Conservation (phyloP, 352 stramenopile species). For the Phytophthora melonis region DNA sequence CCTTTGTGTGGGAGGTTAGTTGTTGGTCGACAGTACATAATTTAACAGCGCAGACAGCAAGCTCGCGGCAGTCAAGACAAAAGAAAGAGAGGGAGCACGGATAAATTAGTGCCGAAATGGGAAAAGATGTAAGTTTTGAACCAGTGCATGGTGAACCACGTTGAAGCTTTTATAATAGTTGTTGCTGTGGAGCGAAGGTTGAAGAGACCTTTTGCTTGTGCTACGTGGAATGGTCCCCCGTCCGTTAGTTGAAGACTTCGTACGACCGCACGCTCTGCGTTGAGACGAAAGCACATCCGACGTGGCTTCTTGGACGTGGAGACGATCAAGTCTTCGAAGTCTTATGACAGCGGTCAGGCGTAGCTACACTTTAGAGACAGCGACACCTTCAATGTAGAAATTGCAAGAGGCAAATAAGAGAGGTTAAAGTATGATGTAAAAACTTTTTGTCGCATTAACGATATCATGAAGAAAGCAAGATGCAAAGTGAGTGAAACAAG, state of each 20-base stretch:
- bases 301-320: background rate
- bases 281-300: background rate
- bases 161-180: too few relatives aligned
- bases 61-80: constrained; percentile 18
- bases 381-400: too few relatives aligned
- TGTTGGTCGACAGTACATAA: constrained; percentile 34
- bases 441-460: constrained; percentile 36
- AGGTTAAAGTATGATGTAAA: constrained; percentile 16
- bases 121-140: constrained; percentile 29
- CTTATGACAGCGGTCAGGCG: background rate
- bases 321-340: background rate
- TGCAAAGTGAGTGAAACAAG: constrained; percentile 32
- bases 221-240: background rate
- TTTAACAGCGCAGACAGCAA: constrained; percentile 27
- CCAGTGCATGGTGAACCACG: background rate
- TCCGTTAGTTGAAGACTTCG: background rate
- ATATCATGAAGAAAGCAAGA: constrained; percentile 40
- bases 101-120: constrained; percentile 14
- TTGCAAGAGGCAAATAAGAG: too few relatives aligned
- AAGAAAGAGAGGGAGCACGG: constrained; percentile 3
- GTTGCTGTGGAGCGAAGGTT: too few relatives aligned
- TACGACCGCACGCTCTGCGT: background rate
- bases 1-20: constrained; percentile 16
- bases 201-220: background rate
- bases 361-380: too few relatives aligned